A percentile compares a stretch with the other conserved stretches of the same genome.
These are phyloP conservation scores for Candida frijolesensis DNA, from an alignment of 1,139 yeast genomes.

Conservation along the genomic window DNA sequence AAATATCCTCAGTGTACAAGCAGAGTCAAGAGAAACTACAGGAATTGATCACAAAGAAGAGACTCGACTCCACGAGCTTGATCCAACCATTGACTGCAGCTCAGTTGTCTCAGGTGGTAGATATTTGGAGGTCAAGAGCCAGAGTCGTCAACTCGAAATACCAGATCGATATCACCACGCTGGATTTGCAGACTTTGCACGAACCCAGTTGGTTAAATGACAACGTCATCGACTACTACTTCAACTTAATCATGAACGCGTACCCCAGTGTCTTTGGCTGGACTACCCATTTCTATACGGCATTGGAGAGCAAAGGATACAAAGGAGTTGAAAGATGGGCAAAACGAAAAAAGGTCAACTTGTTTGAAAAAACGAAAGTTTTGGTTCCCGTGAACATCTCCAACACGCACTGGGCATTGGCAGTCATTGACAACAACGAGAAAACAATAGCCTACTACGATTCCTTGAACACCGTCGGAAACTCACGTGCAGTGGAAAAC, in stretches of 20 bases:
- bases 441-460: slow-evolving; percentile 72
- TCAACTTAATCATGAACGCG: slow-evolving; percentile 54
- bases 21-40: slow-evolving; percentile 18
- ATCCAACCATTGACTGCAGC: slow-evolving; percentile 19
- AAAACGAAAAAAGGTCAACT: slow-evolving; percentile 73
- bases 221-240: slow-evolving; percentile 81
- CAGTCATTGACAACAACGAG: slow-evolving; percentile 66
- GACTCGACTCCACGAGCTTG: slow-evolving; percentile 14
- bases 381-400: slow-evolving; percentile 83
- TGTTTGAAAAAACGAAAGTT: slow-evolving; percentile 62
- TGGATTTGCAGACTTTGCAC: slow-evolving; percentile 71
- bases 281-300: slow-evolving; percentile 86
- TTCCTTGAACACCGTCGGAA: slow-evolving; percentile 56
- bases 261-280: slow-evolving; percentile 61
- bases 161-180: slow-evolving; percentile 59
- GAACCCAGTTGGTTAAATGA: slow-evolving; percentile 89
- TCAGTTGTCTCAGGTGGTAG: slow-evolving; percentile 24
- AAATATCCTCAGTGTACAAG: slow-evolving; percentile 18
- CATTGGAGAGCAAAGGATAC: slow-evolving; percentile 72
- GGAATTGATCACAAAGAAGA: slow-evolving; percentile 20
- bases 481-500: slow-evolving; percentile 54
- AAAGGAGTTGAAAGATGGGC: slow-evolving; percentile 89
- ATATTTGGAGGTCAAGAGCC: slow-evolving; percentile 25
- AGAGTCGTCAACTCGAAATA: slow-evolving; percentile 29
- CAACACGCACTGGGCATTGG: slow-evolving; percentile 92